Evolutionary conservation across 148 eudicot genomes (phyloP).

Genomic region (Rhododendron ferrugineum): DNA sequence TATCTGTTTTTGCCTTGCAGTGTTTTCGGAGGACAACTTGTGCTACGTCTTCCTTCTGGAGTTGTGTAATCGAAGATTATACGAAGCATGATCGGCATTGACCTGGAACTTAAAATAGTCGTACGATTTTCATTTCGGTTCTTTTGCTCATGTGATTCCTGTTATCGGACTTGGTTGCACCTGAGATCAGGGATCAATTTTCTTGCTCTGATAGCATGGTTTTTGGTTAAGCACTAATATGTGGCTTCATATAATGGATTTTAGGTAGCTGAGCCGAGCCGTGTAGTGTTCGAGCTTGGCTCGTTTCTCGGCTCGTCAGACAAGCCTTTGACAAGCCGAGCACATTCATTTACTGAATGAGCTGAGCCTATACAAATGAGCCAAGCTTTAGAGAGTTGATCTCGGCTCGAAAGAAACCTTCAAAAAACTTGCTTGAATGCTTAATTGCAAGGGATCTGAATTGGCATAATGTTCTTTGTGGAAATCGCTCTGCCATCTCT

Average conservation of each 20-base stretch:
- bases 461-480: not conserved
- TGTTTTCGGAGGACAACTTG: constrained; percentile 85
- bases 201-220: not conserved
- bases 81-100: not conserved
- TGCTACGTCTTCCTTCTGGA: constrained; percentile 87
- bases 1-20: constrained; percentile 25
- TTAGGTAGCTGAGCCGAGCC: not conserved
- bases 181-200: not conserved
- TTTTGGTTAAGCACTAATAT: not conserved
- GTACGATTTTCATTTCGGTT: not conserved
- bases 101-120: not conserved
- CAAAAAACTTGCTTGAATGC: not conserved
- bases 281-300: not conserved
- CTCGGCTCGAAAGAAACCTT: not conserved
- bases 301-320: too few relatives aligned
- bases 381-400: not conserved
- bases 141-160: not conserved
- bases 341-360: not conserved
- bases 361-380: not conserved
- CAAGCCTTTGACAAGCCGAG: not conserved
- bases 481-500: not conserved
- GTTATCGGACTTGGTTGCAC: not conserved
- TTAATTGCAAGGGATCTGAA: not conserved
- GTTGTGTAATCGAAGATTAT: constrained; percentile 48
- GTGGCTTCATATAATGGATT: not conserved